Conservation (phyloP, 352 stramenopile genomes). For the Pythium guiyangense region DNA sequence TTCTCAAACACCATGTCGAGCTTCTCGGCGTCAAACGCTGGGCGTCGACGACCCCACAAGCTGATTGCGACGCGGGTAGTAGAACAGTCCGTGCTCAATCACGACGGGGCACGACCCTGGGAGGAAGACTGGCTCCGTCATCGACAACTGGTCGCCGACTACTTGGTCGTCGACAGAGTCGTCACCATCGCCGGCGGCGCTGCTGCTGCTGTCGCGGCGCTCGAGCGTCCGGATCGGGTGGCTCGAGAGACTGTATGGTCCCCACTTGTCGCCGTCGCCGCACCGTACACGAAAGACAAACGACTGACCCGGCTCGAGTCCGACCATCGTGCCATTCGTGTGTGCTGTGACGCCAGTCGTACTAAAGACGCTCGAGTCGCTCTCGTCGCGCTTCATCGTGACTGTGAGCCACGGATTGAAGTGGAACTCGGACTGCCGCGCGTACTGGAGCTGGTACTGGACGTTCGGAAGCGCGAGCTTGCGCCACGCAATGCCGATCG, state of each 20-base stretch:
- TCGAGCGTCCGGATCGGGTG: constrained; percentile 49
- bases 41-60: constrained; percentile 37
- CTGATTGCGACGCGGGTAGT: constrained; percentile 54
- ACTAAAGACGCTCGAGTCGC: constrained; percentile 28
- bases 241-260: constrained; percentile 63
- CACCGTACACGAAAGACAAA: constrained; percentile 70
- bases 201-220: constrained; percentile 14
- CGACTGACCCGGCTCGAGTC: constrained; percentile 43
- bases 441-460: constrained; percentile 63
- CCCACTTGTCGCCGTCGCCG: constrained; percentile 49
- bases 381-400: constrained; percentile 39
- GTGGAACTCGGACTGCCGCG: constrained; percentile 51
- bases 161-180: not conserved
- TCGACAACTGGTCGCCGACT: not conserved
- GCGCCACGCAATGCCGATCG: constrained; percentile 58
- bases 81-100: constrained; percentile 51
- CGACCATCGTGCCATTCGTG: constrained; percentile 63
- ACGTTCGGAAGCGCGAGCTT: constrained; percentile 28
- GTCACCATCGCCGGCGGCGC: constrained; percentile 3
- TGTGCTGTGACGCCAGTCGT: constrained; percentile 37
- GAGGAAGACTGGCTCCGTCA: constrained; percentile 38
- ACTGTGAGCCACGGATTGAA: constrained; percentile 54
- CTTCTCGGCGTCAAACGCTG: constrained; percentile 47
- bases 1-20: constrained; percentile 49
- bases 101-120: constrained; percentile 59